These are phyloP conservation scores for Penicillium italicum DNA, from an alignment of 2,329 filamentous ascomycete species.

Conservation along the genomic window DNA sequence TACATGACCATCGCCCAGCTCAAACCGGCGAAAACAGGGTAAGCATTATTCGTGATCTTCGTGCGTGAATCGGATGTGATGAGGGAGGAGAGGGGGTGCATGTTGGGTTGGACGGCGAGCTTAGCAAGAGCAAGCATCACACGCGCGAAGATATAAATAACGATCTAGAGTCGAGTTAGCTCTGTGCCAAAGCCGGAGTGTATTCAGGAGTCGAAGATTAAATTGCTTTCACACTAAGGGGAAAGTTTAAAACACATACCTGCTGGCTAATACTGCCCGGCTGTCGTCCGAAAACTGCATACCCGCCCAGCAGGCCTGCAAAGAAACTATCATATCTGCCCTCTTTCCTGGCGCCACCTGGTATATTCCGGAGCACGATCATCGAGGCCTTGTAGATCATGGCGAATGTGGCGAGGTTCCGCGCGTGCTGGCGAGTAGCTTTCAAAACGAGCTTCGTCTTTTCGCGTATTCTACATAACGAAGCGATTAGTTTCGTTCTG, in stretches of 20 bases:
- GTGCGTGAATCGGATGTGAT: constrained; percentile 45
- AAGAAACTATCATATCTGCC: constrained; percentile 79
- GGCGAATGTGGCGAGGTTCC: constrained; percentile 87
- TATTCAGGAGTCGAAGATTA: background rate
- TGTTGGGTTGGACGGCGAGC: constrained; percentile 65
- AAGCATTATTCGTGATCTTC: constrained; percentile 66
- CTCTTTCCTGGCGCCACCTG: constrained; percentile 50
- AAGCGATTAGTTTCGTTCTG: constrained; percentile 13
- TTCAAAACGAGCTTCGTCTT: constrained; percentile 75
- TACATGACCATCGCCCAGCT: constrained; percentile 97
- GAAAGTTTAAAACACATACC: constrained; percentile 23
- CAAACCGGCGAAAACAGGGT: constrained; percentile 86
- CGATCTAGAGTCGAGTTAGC: constrained; percentile 60
- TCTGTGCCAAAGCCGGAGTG: background rate
- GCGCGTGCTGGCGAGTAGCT: constrained; percentile 85
- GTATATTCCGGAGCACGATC: constrained; percentile 64
- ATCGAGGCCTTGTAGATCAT: constrained; percentile 83
- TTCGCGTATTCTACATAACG: constrained; percentile 57
- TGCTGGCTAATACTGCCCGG: constrained; percentile 81
- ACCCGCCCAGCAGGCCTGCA: constrained; percentile 83
- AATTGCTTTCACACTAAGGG: background rate
- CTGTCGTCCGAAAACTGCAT: constrained; percentile 81
- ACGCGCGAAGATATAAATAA: constrained; percentile 94
- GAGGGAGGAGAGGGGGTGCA: constrained; percentile 41
- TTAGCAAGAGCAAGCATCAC: constrained; percentile 82